phyloP scores from a whole-genome alignment of 768 basidiomycete species.

The Grammothele lineata region DNA sequence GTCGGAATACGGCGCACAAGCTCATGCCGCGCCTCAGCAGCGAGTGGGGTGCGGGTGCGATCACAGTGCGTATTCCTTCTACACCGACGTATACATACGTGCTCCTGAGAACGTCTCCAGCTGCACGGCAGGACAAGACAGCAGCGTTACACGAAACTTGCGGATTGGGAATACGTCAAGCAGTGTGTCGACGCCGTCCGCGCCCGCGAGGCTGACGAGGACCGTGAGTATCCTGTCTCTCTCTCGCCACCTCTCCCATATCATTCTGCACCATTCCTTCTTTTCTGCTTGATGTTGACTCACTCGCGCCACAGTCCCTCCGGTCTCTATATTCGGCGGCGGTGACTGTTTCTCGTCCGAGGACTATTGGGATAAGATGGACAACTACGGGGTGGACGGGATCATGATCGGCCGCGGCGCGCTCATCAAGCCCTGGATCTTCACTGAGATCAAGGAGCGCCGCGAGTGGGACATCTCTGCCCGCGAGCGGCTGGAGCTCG shows the following conservation, averaged over 20 bases:
- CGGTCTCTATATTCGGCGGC: constrained; percentile 94
- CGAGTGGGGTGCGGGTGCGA: constrained; percentile 50
- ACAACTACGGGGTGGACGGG: constrained; percentile 84
- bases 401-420: constrained; percentile 95
- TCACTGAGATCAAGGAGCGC: constrained; percentile 90
- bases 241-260: constrained; percentile 6
- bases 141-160: constrained; percentile 88
- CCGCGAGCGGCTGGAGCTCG: constrained; percentile 73
- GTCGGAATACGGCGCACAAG: constrained; percentile 82
- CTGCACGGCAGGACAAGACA: constrained; percentile 95
- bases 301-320: constrained; percentile 53
- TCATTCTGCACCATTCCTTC: not conserved
- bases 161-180: constrained; percentile 94
- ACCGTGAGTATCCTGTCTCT: constrained; percentile 41
- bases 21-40: constrained; percentile 73
- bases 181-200: constrained; percentile 81
- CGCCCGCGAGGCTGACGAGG: constrained; percentile 62
- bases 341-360: constrained; percentile 92
- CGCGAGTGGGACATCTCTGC: constrained; percentile 93
- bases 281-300: too few species aligned
- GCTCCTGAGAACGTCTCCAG: constrained; percentile 37
- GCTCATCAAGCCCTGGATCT: constrained; percentile 94
- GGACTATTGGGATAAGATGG: constrained; percentile 74
- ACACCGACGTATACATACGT: not conserved
- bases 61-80: constrained; percentile 38